A percentile compares a stretch with the other conserved stretches of the same genome.
Conservation (phyloP, 495 filamentous ascomycete species). For the Friedmanniomyces endolithicus region DNA sequence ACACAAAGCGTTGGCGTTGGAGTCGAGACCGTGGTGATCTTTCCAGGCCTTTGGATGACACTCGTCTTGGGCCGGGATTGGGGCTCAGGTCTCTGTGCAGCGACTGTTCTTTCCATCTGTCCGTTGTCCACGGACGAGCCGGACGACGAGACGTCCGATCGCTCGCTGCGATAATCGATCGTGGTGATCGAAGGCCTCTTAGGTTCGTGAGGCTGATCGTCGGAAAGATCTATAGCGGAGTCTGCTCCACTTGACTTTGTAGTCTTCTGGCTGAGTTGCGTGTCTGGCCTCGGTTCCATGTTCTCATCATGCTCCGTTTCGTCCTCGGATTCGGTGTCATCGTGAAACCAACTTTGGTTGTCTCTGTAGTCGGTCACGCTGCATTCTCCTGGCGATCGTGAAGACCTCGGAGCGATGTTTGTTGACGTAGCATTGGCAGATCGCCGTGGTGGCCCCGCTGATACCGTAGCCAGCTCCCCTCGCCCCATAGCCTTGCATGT, state of each 20-base stretch:
- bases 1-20: background rate
- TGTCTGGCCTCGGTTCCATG: background rate
- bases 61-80: background rate
- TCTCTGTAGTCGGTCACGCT: background rate
- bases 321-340: conserved; percentile 1
- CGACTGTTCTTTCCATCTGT: too few species aligned
- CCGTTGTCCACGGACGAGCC: background rate
- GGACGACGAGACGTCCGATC: background rate
- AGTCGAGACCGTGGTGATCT: background rate
- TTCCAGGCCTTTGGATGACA: conserved; percentile 6
- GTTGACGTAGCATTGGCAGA: background rate
- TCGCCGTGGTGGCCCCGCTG: background rate
- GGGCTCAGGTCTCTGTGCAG: background rate
- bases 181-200: conserved; percentile 8
- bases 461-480: too few species aligned
- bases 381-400: background rate
- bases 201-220: conserved; percentile 4
- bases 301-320: background rate
- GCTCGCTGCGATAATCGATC: conserved; percentile 5
- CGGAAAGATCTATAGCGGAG: conserved; percentile 7
- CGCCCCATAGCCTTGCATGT: background rate
- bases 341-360: conserved; percentile 7
- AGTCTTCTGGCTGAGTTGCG: background rate
- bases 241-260: background rate
- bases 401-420: background rate